Evolutionary conservation across 331 rosid genomes (phyloP).

Genomic region (Cydonia oblonga): DNA sequence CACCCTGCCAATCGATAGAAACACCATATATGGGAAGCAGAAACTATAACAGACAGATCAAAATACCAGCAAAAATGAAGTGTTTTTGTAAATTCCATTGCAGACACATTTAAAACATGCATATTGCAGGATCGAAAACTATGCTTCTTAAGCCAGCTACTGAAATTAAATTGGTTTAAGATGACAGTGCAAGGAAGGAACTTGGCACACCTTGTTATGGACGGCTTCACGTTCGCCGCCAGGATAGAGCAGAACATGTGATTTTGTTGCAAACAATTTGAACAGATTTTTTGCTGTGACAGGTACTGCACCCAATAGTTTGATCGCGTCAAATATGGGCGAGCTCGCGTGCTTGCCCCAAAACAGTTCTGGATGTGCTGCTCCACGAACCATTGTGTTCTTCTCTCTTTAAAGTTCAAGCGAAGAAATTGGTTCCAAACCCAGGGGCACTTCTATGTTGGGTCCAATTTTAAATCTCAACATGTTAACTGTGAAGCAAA

Average conservation of each 20-base stretch:
- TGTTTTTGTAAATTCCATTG: background rate
- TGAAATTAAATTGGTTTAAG: background rate
- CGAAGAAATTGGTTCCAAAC: slow-evolving; percentile 46
- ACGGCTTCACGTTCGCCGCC: slow-evolving; percentile 94
- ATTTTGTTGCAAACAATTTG: slow-evolving; percentile 51
- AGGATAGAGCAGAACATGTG: slow-evolving; percentile 82
- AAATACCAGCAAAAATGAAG: background rate
- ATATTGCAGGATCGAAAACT: background rate
- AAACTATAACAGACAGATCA: background rate
- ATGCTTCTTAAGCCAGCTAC: no score
- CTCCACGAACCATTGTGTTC: slow-evolving; percentile 51
- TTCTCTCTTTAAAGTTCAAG: slow-evolving; percentile 35
- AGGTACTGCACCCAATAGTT: slow-evolving; percentile 68
- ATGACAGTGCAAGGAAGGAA: background rate
- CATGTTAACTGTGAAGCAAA: no score
- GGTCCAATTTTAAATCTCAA: no score
- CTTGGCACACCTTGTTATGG: slow-evolving; percentile 57
- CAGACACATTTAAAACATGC: background rate
- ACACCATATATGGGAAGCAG: background rate
- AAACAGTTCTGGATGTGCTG: slow-evolving; percentile 68
- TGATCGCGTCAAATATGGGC: slow-evolving; percentile 49
- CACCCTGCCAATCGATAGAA: slow-evolving; percentile 47
- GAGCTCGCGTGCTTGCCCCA: background rate
- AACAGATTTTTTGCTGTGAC: slow-evolving; percentile 62
- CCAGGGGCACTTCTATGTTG: slow-evolving; percentile 7